phyloP scores from a whole-genome alignment of 352 stramenopile species.

The Phytophthora meadii region DNA sequence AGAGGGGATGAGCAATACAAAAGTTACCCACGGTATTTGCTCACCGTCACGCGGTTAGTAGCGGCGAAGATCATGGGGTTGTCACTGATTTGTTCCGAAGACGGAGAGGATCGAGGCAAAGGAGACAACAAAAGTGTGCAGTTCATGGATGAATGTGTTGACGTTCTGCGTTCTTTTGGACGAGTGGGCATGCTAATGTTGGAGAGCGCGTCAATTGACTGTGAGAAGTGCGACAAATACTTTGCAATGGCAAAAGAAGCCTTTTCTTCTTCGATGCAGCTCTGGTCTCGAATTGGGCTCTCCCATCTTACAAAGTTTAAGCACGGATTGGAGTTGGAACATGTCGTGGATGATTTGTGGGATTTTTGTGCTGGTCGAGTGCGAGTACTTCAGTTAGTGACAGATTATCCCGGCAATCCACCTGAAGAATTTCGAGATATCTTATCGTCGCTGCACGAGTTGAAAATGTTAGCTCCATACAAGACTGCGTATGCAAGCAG shows the following conservation, averaged over 20 bases:
- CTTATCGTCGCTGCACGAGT: conserved; percentile 63
- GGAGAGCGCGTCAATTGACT: conserved; percentile 58
- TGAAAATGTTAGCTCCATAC: conserved; percentile 81
- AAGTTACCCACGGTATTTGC: conserved; percentile 34
- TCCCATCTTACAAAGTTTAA: conserved; percentile 75
- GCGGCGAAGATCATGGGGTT: conserved; percentile 73
- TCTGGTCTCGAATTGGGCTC: conserved; percentile 75
- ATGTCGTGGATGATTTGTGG: conserved; percentile 83
- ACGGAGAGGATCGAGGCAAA: conserved; percentile 2
- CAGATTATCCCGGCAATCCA: conserved; percentile 9
- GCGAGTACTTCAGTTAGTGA: conserved; percentile 52
- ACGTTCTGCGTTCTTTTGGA: conserved; percentile 77
- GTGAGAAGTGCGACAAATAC: conserved; percentile 59
- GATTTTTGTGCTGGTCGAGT: conserved; percentile 77
- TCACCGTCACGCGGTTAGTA: conserved; percentile 55
- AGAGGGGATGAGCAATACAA: not conserved
- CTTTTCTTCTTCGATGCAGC: conserved; percentile 48
- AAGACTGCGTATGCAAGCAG: conserved; percentile 46
- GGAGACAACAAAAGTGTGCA: conserved; percentile 22
- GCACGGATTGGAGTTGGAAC: conserved; percentile 66
- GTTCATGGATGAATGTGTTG: conserved; percentile 70
- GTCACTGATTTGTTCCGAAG: conserved; percentile 48
- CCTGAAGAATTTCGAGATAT: conserved; percentile 35
- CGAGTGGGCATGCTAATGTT: conserved; percentile 71
- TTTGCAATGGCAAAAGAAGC: conserved; percentile 62